These are phyloP conservation scores for Pseudocercospora fuligena DNA, from an alignment of 2,329 filamentous ascomycete genomes.

Conservation along the genomic window DNA sequence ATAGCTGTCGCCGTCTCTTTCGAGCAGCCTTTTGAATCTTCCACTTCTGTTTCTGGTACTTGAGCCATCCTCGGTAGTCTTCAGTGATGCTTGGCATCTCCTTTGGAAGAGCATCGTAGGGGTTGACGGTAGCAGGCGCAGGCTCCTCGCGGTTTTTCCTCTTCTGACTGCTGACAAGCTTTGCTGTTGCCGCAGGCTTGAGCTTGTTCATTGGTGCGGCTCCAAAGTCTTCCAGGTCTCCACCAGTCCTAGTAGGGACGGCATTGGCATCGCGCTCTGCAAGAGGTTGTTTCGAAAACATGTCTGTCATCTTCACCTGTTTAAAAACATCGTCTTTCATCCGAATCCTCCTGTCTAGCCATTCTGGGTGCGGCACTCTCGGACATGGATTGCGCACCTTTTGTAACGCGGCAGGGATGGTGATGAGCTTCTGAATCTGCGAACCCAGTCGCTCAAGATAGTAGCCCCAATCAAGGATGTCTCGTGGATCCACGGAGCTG, in stretches of 20 bases:
- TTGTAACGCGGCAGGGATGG: slow-evolving; percentile 94
- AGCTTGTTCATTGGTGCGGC: slow-evolving; percentile 40
- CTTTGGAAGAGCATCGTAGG: slow-evolving; percentile 79
- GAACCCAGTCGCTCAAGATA: slow-evolving; percentile 95
- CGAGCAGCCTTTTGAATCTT: slow-evolving; percentile 94
- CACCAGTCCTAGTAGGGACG: slow-evolving; percentile 57
- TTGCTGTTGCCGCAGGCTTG: slow-evolving; percentile 53
- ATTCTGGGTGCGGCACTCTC: slow-evolving; percentile 90
- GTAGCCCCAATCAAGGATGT: slow-evolving; percentile 94
- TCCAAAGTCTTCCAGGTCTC: slow-evolving; percentile 56
- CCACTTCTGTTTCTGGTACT: slow-evolving; percentile 99
- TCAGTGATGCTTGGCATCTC: slow-evolving; percentile 83
- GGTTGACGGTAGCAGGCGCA: slow-evolving; percentile 66
- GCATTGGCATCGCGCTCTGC: slow-evolving; percentile 72
- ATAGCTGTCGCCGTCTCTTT: slow-evolving; percentile 82
- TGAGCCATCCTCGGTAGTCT: slow-evolving; percentile 84
- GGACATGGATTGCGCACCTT: slow-evolving; percentile 95
- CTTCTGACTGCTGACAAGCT: slow-evolving; percentile 48
- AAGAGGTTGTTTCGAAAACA: slow-evolving; percentile 76
- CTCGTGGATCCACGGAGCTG: slow-evolving; percentile 84
- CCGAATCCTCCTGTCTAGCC: slow-evolving; percentile 91
- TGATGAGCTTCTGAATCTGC: slow-evolving; percentile 98
- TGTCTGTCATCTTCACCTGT: slow-evolving; percentile 96
- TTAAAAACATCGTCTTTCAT: slow-evolving; percentile 97
- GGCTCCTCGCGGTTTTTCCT: slow-evolving; percentile 53